Evolutionary conservation across 306 rosid species (phyloP).

Genomic region (Castanea mollissima): DNA sequence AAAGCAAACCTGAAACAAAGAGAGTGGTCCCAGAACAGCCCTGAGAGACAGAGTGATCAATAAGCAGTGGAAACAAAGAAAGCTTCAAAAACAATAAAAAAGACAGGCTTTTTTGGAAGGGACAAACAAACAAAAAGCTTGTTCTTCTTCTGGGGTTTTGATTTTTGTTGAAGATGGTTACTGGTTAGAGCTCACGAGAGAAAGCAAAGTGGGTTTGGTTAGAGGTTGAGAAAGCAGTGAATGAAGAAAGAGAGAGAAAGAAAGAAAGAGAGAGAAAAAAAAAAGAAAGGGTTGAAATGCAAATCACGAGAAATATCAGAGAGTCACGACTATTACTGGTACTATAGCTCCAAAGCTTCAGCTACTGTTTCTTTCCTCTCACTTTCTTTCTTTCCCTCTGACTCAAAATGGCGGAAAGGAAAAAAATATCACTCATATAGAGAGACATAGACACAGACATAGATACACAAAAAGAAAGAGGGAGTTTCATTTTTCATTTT

Average conservation of each 20-base stretch:
- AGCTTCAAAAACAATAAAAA: background rate
- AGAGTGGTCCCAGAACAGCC: background rate
- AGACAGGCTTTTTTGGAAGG: background rate
- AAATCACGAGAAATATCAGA: conserved; percentile 68
- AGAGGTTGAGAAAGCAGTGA: conserved; percentile 26
- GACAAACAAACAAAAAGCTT: background rate
- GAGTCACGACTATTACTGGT: conserved; percentile 15
- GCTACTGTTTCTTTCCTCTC: conserved; percentile 13
- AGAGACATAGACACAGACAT: no score
- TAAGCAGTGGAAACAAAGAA: background rate
- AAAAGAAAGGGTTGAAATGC: conserved; percentile 34
- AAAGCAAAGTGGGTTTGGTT: conserved; percentile 6
- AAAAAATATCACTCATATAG: background rate
- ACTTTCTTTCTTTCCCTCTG: background rate
- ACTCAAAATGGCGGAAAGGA: conserved; percentile 34
- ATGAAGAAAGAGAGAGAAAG: conserved; percentile 45
- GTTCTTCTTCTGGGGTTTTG: background rate
- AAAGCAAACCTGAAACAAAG: background rate
- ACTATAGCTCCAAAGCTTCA: conserved; percentile 12
- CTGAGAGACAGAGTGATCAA: background rate
- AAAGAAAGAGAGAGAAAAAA: conserved; percentile 19
- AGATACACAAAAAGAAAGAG: no score
- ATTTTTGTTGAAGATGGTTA: no score
- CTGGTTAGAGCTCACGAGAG: background rate
- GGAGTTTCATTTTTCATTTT: background rate